Evolutionary conservation across 345 rosid species (phyloP).

Genomic region (Salix purpurea): DNA sequence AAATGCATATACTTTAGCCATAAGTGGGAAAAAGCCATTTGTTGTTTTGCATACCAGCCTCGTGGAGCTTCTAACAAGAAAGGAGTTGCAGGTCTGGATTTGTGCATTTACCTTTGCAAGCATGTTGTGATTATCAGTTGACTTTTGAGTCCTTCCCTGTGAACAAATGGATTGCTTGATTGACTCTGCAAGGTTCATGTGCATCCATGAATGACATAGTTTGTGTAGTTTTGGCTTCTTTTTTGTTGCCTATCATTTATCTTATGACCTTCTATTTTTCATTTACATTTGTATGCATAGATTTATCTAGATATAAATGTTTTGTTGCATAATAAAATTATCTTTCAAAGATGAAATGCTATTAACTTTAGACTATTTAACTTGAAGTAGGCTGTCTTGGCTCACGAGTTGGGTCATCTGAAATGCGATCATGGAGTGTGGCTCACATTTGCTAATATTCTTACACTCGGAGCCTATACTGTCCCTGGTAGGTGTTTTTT

Average conservation of each 20-base stretch:
- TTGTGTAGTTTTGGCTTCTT: not conserved
- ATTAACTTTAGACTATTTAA: constrained; percentile 16
- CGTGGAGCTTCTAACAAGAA: constrained; percentile 78
- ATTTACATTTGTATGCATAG: not conserved
- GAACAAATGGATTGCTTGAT: not conserved
- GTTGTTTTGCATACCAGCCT: constrained; percentile 87
- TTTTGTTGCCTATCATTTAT: not conserved
- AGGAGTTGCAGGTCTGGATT: constrained; percentile 78
- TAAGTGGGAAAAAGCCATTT: constrained; percentile 86
- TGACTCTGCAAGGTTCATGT: not conserved
- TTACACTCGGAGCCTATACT: constrained; percentile 86
- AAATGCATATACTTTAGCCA: constrained; percentile 85
- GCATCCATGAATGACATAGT: not conserved
- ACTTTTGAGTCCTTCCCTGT: not conserved
- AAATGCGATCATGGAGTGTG: constrained; percentile 96
- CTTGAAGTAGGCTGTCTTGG: constrained; percentile 76
- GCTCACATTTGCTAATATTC: constrained; percentile 93
- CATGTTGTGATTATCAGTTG: not conserved
- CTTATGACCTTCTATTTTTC: not conserved
- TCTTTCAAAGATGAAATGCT: constrained; percentile 10
- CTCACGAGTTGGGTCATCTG: constrained; percentile 93
- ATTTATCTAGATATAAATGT: not conserved
- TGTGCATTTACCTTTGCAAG: constrained; percentile 1
- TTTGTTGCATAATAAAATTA: not conserved
- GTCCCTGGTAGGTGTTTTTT: constrained; percentile 67